A percentile compares a stretch with the other conserved stretches of the same genome.
phyloP scores from a whole-genome alignment of 371 early-diverging fungal genomes.

The Zopfochytrium polystomum region DNA sequence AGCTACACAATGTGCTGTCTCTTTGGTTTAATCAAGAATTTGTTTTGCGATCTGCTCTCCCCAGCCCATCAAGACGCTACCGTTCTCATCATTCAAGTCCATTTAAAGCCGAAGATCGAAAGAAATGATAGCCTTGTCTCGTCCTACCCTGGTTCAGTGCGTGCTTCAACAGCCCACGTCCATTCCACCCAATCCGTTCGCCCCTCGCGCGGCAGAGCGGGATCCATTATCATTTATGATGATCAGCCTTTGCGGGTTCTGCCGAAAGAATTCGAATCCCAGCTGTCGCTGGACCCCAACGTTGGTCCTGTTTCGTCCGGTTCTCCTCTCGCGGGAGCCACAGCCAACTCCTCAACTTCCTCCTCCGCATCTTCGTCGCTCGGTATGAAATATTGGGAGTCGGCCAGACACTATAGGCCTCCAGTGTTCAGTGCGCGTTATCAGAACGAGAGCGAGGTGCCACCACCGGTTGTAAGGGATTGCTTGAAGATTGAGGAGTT shows the following conservation, averaged over 20 bases:
- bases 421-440: constrained; percentile 50
- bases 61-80: constrained; percentile 35
- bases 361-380: no score
- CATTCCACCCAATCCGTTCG: constrained; percentile 11
- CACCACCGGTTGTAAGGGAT: constrained; percentile 64
- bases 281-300: no score
- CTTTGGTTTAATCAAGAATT: background rate
- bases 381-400: constrained; percentile 45
- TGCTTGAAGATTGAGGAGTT: constrained; percentile 63
- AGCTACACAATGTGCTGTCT: background rate
- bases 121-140: constrained; percentile 18
- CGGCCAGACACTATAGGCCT: constrained; percentile 57
- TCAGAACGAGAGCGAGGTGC: constrained; percentile 61
- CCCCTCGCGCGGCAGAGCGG: constrained; percentile 47
- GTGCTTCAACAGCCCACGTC: background rate
- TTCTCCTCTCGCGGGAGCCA: no score
- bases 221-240: constrained; percentile 64
- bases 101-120: constrained; percentile 29
- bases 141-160: background rate
- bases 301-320: background rate
- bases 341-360: background rate
- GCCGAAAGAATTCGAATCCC: constrained; percentile 23
- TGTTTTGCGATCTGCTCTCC: background rate
- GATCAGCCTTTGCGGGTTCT: constrained; percentile 46
- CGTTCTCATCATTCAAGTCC: constrained; percentile 38